Base-by-base conservation (phyloP, 2,329 filamentous ascomycete genomes). In the Trichoderma cornu-damae region DNA sequence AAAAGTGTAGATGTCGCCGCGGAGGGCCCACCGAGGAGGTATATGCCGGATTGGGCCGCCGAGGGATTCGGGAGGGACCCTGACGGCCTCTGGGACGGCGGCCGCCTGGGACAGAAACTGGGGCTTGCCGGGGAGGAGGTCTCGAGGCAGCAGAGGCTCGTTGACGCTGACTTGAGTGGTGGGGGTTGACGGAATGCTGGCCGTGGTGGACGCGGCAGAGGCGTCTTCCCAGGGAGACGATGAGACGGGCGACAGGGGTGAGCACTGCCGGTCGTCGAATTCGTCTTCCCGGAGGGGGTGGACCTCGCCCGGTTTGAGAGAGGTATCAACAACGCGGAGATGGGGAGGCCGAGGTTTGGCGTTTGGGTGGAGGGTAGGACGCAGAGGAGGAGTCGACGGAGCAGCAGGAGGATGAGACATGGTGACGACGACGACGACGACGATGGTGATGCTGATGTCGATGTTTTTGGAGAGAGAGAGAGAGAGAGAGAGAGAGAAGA, bases 1-100 rank as follows among this genome's bases (percentile, higher is more conserved):
- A 53, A 79, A 70, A 43, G 73, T 65, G 65, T 77, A 80, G 47
- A 76, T 66, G 12, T 75, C 74, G 34, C 71, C 74, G 57, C 72
- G 76, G 49, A 77, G 71, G 9, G 68, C 71, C 78, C 78, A 80
- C 0, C 77, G 75, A 0, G 73, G 61, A 24, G 66, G 62, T 16
- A 65, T 60, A 2, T 51, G 56, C 4, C 62, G 38, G 60, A 70
- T 69, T 37, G 53, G 61, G 6, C 58, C 51, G 6, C 58, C 51
- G n/a, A 54, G 28, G n/a, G 51, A 54, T 14, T 20, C 32, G 3
- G 51, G 20, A 18, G 40, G 32, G 16, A 54, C 16, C 22, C 46
- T 43, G 20, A 24, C n/a, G 24, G 42, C 1, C 24, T 37, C 22
- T 34, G 11, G 6, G 35, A 26, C 34, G 34, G 50, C 7, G 60